Base-by-base conservation (phyloP, 2,329 filamentous ascomycete species). In the Acephala macrosclerotiorum region DNA sequence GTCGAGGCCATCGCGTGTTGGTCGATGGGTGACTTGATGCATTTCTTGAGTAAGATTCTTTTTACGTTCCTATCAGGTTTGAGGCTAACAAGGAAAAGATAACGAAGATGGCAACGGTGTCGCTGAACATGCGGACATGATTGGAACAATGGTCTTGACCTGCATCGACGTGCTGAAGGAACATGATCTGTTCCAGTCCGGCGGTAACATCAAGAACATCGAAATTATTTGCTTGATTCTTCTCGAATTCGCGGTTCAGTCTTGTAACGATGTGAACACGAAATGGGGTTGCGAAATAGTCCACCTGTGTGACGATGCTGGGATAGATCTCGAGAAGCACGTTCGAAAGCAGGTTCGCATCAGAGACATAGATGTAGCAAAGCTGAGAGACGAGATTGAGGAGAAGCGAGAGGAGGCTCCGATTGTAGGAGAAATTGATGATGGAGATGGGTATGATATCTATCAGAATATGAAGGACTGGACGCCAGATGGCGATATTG, bases 81-180 rank as follows among this genome's bases (percentile, higher is more conserved):
- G 25, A 33, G 49, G 20, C 40, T 63, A n/a, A 62, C 18, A 12
- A 45, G 26, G 63, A 7, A 4, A 26, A 70, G 70, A 42, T 14
- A 71, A 66, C 42, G 68, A 74, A 16, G 66, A 72, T 47, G 60
- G 66, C 35, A 35, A 64, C 0, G 29, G 67, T 2, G 58, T 66
- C 2, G 42, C n/a, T n/a, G 66, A 62, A 18, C 64, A 69, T 12
- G 68, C 81, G 11, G 79, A 84, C 66, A 87, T 87, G 84, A 82
- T 85, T 79, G 81, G 87, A 66, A 81, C 85, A 75, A 87, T 87
- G 75, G 75, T 86, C 59, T 84, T 84, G 75, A 85, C 87, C 58
- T 82, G 80, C 38, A 76, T 86, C 65, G 85, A 85, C 66, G 79
- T 86, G 9, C 74, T 87, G 20, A 79, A 83, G 6, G 76, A 73